phyloP scores from a whole-genome alignment of 163 green algal genomes.

The Trebouxia gelatinosa region DNA sequence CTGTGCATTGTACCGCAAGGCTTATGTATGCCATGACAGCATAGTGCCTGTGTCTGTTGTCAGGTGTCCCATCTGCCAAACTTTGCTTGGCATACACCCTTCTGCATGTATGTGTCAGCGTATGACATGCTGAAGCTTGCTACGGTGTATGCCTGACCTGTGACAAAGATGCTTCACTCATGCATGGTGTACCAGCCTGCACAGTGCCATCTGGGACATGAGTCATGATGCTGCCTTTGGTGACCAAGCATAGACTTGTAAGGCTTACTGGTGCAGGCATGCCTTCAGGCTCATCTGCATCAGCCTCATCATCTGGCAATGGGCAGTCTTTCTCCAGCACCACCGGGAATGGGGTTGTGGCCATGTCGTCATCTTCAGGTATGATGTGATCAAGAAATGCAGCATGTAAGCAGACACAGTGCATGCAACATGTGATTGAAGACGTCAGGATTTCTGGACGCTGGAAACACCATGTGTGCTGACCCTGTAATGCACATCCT shows the following conservation, averaged over 20 bases:
- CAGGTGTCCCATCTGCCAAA: too few relatives aligned
- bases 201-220: too few relatives aligned
- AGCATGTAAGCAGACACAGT: not conserved
- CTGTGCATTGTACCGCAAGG: too few relatives aligned
- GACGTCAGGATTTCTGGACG: not conserved
- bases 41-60: too few relatives aligned
- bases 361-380: conserved; percentile 19
- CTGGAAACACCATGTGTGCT: not conserved
- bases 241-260: not conserved
- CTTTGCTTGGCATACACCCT: too few relatives aligned
- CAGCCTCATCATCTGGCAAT: conserved; percentile 3
- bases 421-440: not conserved
- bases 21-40: too few relatives aligned
- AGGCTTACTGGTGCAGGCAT: not conserved
- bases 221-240: too few relatives aligned
- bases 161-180: too few relatives aligned
- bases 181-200: too few relatives aligned
- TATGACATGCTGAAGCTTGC: too few relatives aligned
- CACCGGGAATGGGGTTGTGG: not conserved
- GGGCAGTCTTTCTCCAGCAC: conserved; percentile 10
- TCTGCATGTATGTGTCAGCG: too few relatives aligned
- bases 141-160: too few relatives aligned
- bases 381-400: not conserved
- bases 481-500: not conserved
- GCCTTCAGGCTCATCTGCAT: conserved; percentile 8